Evolutionary conservation across 2,329 filamentous ascomycete genomes (phyloP), one percentile per base, ranked within the genome.

Genomic region (Beauveria varroae): DNA sequence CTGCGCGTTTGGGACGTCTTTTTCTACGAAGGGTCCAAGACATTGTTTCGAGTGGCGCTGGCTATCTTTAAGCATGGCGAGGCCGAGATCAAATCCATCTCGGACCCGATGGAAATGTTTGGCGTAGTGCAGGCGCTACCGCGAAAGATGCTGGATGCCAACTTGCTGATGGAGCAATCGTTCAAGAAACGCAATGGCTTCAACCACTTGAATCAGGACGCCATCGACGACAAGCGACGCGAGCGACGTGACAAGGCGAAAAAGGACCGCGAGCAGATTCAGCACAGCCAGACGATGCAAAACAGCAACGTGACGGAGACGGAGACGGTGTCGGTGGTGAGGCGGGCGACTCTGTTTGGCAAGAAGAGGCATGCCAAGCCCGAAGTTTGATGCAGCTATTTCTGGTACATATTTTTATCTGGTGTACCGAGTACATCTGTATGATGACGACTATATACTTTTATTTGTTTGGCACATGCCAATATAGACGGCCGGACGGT

Each of bases 1-100:
- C 82, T 97, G 20, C 88, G 93, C 8, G 91, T 97, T 1, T 98
- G 93, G 93, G 93, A 98, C 68, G 86, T 91, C 1, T 93, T 98
- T 71, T 96, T 97, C 73, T 96, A 96, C 73, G 93, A 98, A 74
- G 93, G 93, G 3, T 92, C 89, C 54, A 96, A 95, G 73, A 96
- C 92, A 0, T 83, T 98, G 7, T 98, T 97, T 77, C 90, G 93
- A 53, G 90, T 96, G 62, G 91, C 93, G 0, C 79, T 98, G 47
- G 88, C 91, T 37, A 89, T 97, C 63, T 96, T 98, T 82, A 96
- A 96, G 74, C 79, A 89, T 1, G 91, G 90, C 65, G 92, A 97
- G 75, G 72, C 77, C 6, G 88, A 95, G 67, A 95, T 98, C 68
- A 85, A 87, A 67, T 84, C 84, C 9, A 87, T 96, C 12, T 82